Conservation (phyloP, 768 basidiomycete species). For the Megacollybia marginata region DNA sequence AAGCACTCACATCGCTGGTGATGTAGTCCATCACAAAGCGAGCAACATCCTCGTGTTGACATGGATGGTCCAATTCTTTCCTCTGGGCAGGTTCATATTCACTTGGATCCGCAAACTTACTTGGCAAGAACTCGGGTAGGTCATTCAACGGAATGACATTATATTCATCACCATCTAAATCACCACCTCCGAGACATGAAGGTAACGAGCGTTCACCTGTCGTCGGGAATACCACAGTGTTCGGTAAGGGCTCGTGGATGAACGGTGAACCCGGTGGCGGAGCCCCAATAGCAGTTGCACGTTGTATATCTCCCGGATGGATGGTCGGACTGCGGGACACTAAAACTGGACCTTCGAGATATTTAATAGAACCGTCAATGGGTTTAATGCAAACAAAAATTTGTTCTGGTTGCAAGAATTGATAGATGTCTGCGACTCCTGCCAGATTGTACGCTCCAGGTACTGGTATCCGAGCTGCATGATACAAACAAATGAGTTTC, state of each 20-base stretch:
- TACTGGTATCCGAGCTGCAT: constrained; percentile 54
- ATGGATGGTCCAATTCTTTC: constrained; percentile 36
- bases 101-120: constrained; percentile 28
- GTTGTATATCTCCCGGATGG: constrained; percentile 61
- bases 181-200: constrained; percentile 60
- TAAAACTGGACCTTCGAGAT: constrained; percentile 46
- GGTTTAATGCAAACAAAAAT: constrained; percentile 56
- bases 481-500: neutral
- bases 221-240: constrained; percentile 51
- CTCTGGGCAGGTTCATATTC: constrained; percentile 39
- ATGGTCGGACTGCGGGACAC: constrained; percentile 63
- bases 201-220: constrained; percentile 53
- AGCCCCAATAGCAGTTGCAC: constrained; percentile 52
- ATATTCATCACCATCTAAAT: constrained; percentile 61
- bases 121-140: constrained; percentile 26
- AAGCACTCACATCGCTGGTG: constrained; percentile 45
- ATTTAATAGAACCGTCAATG: constrained; percentile 27
- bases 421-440: constrained; percentile 62
- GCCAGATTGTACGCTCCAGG: constrained; percentile 59
- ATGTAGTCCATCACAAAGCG: constrained; percentile 69
- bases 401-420: constrained; percentile 37
- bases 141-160: constrained; percentile 39
- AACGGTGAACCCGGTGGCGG: constrained; percentile 50
- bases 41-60: constrained; percentile 57
- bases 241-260: constrained; percentile 40